These are phyloP conservation scores for Paulownia fortunei DNA, from an alignment of 257 asterid species.

Conservation along the genomic window DNA sequence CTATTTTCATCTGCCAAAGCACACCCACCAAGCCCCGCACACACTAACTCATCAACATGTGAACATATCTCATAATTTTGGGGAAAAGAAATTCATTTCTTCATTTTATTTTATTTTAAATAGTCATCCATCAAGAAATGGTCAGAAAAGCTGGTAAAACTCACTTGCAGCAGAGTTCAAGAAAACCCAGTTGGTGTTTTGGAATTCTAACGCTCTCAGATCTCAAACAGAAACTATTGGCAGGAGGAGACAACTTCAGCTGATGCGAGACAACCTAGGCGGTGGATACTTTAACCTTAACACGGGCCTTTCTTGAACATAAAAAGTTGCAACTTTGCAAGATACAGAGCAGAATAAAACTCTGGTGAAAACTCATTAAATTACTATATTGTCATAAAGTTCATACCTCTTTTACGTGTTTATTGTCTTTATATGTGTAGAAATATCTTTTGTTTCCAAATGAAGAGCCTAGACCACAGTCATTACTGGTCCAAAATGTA, in stretches of 20 bases:
- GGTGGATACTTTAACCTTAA: slow-evolving; percentile 33
- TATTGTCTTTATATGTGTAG: neutral
- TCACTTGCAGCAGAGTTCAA: slow-evolving; percentile 32
- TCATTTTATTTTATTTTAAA: no score
- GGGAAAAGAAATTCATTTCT: slow-evolving; percentile 1
- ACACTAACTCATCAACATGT: neutral
- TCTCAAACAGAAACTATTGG: slow-evolving; percentile 40
- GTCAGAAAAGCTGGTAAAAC: slow-evolving; percentile 26
- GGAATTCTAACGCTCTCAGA: slow-evolving; percentile 37
- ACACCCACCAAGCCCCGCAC: neutral
- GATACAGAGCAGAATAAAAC: slow-evolving; percentile 48
- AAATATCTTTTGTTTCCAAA: neutral
- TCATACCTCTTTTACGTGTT: neutral
- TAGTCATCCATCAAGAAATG: slow-evolving; percentile 20
- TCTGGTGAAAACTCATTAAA: slow-evolving; percentile 7
- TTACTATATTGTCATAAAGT: neutral
- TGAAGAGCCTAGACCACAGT: neutral
- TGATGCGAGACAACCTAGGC: slow-evolving; percentile 46
- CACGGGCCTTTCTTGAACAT: slow-evolving; percentile 44
- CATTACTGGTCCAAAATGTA: neutral
- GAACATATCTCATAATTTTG: neutral
- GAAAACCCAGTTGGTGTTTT: slow-evolving; percentile 27
- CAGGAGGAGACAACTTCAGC: slow-evolving; percentile 47
- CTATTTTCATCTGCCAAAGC: slow-evolving; percentile 6
- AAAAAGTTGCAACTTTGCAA: slow-evolving; percentile 36